Evolutionary conservation across 805 yeast genomes (phyloP).

Genomic region (Jamesozyma hellenica): DNA sequence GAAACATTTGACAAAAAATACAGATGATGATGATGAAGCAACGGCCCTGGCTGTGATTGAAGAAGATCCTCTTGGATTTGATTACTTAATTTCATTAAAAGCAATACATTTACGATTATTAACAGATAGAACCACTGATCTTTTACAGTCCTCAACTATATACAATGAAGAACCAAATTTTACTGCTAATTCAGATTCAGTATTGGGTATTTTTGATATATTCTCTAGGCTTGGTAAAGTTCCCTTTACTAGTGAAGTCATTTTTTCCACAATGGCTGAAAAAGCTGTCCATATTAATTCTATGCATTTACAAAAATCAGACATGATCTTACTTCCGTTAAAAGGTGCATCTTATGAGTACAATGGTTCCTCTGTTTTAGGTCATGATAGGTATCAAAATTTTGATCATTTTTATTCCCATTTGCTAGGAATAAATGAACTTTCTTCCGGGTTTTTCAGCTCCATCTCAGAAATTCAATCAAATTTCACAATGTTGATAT

Average conservation of each 20-base stretch:
- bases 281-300: constrained; percentile 20
- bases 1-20: constrained; percentile 3
- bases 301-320: constrained; percentile 8
- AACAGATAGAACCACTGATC: constrained; percentile 59
- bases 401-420: constrained; percentile 24
- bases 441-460: constrained; percentile 20
- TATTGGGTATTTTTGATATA: constrained; percentile 28
- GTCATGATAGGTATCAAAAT: constrained; percentile 15
- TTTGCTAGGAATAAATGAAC: constrained; percentile 24
- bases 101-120: constrained; percentile 42
- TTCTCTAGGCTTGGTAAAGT: constrained; percentile 30
- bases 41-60: constrained; percentile 13
- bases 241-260: constrained; percentile 63
- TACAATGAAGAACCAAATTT: constrained; percentile 21
- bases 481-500: constrained; percentile 17
- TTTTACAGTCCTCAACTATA: constrained; percentile 51
- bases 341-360: constrained; percentile 21
- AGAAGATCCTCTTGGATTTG: constrained; percentile 18
- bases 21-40: constrained; percentile 15
- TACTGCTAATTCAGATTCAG: constrained; percentile 22
- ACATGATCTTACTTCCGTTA: constrained; percentile 19
- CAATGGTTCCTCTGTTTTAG: constrained; percentile 9
- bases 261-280: constrained; percentile 25
- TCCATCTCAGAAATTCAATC: constrained; percentile 14
- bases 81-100: constrained; percentile 14